Evolutionary conservation across 495 filamentous ascomycete species (phyloP).

Genomic region (Umbilicaria muhlenbergii): DNA sequence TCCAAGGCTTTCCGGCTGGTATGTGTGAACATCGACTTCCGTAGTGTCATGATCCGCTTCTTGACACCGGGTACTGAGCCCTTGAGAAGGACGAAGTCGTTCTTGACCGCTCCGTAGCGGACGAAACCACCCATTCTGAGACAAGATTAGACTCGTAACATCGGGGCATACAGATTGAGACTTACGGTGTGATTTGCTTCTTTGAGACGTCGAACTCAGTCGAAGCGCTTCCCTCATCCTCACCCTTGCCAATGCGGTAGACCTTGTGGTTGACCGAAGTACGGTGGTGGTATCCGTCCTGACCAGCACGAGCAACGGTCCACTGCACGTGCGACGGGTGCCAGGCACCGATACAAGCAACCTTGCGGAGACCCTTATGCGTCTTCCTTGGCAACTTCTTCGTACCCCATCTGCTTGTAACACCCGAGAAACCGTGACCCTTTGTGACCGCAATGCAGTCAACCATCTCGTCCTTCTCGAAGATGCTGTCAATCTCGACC

Average conservation of each 20-base stretch:
- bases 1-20: slow-evolving; percentile 86
- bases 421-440: slow-evolving; percentile 96
- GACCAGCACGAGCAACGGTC: slow-evolving; percentile 99
- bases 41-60: slow-evolving; percentile 98
- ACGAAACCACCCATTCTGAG: slow-evolving; percentile 94
- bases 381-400: slow-evolving; percentile 99
- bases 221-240: slow-evolving; percentile 75
- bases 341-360: slow-evolving; percentile 99
- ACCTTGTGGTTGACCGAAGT: slow-evolving; percentile 99
- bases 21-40: slow-evolving; percentile 98
- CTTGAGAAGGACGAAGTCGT: slow-evolving; percentile 98
- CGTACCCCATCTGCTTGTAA: slow-evolving; percentile 96
- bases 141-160: slow-evolving; percentile 19
- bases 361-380: slow-evolving; percentile 99
- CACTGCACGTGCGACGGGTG: slow-evolving; percentile 99
- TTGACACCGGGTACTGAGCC: slow-evolving; percentile 94
- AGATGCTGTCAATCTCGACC: slow-evolving; percentile 81
- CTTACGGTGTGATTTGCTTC: slow-evolving; percentile 99
- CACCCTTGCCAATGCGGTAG: slow-evolving; percentile 91
- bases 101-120: slow-evolving; percentile 97
- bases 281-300: slow-evolving; percentile 99
- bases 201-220: slow-evolving; percentile 96
- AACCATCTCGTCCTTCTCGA: slow-evolving; percentile 99
- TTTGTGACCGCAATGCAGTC: slow-evolving; percentile 99
- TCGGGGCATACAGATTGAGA: slow-evolving; percentile 14